These are phyloP conservation scores for Trametes meyenii DNA, from an alignment of 768 basidiomycete species.

Conservation along the genomic window DNA sequence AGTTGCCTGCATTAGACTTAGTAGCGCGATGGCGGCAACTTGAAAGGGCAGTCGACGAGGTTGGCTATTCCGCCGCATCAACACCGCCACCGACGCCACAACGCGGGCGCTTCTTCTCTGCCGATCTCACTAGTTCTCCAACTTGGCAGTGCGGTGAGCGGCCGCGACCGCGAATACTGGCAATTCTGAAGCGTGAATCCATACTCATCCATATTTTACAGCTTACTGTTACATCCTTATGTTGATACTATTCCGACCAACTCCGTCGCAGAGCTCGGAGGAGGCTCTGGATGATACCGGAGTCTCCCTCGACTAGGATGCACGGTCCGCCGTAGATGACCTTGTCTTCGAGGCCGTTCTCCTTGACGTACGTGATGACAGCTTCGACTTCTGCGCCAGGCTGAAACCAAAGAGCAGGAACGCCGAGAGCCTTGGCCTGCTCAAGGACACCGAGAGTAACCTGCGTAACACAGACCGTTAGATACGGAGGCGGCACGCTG, in stretches of 20 bases:
- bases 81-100: slow-evolving; percentile 15
- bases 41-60: too few species aligned
- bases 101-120: background rate
- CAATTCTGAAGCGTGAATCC: background rate
- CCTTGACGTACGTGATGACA: slow-evolving; percentile 66
- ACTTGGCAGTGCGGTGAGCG: too few species aligned
- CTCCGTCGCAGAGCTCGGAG: background rate
- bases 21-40: too few species aligned
- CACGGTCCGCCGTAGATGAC: slow-evolving; percentile 87
- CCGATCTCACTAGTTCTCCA: too few species aligned
- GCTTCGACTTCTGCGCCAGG: slow-evolving; percentile 78
- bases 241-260: too few species aligned
- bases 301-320: slow-evolving; percentile 78
- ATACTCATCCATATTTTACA: background rate
- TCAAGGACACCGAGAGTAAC: slow-evolving; percentile 70
- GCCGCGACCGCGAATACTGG: too few species aligned
- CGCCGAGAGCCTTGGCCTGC: slow-evolving; percentile 64
- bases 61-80: too few species aligned
- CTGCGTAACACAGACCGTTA: slow-evolving; percentile 39
- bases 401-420: slow-evolving; percentile 88
- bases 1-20: too few species aligned
- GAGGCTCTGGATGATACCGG: slow-evolving; percentile 40
- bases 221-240: background rate
- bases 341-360: slow-evolving; percentile 61
- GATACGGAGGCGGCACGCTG: too few species aligned